phyloP scores from a whole-genome alignment of 2,329 filamentous ascomycete genomes.

The Onygenales sp. region DNA sequence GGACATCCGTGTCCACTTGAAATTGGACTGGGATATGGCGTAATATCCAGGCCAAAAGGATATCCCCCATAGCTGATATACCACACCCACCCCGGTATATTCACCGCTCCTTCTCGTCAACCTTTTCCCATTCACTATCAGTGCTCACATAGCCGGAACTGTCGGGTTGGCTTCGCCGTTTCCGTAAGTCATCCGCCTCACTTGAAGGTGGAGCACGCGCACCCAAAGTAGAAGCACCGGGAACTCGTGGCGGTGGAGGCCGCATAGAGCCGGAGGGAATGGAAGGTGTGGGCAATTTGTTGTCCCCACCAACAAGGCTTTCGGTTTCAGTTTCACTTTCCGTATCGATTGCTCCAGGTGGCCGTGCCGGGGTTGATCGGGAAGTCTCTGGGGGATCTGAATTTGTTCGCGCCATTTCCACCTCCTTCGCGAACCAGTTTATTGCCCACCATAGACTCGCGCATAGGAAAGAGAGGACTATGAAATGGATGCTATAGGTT shows the following conservation, averaged over 20 bases:
- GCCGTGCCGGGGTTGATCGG: not conserved
- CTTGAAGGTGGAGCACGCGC: slow-evolving; percentile 5
- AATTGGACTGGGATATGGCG: too few species aligned
- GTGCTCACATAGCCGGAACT: slow-evolving; percentile 59
- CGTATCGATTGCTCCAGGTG: slow-evolving; percentile 24
- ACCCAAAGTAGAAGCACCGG: not conserved
- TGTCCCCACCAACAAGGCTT: slow-evolving; percentile 15
- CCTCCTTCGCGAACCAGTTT: slow-evolving; percentile 67
- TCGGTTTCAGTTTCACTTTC: slow-evolving; percentile 39
- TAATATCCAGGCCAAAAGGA: not conserved
- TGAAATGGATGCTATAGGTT: slow-evolving; percentile 83
- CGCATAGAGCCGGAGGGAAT: slow-evolving; percentile 7
- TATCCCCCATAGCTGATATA: not conserved
- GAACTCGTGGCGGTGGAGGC: slow-evolving; percentile 1
- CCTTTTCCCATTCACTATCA: slow-evolving; percentile 96
- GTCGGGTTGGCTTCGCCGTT: slow-evolving; percentile 37
- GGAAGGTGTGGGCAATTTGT: slow-evolving; percentile 5
- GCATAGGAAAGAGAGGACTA: slow-evolving; percentile 68
- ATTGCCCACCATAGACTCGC: slow-evolving; percentile 84
- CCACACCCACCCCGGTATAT: not conserved
- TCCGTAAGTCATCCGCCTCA: slow-evolving; percentile 28
- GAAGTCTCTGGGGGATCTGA: not conserved
- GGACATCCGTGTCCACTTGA: too few species aligned
- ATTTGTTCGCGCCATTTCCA: slow-evolving; percentile 8
- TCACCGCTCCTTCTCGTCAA: slow-evolving; percentile 57